Percentiles rank a stretch among this genome's conserved stretches.
These are phyloP conservation scores for Monosporascus sp. DNA, from an alignment of 2,329 filamentous ascomycete species.

Conservation along the genomic window DNA sequence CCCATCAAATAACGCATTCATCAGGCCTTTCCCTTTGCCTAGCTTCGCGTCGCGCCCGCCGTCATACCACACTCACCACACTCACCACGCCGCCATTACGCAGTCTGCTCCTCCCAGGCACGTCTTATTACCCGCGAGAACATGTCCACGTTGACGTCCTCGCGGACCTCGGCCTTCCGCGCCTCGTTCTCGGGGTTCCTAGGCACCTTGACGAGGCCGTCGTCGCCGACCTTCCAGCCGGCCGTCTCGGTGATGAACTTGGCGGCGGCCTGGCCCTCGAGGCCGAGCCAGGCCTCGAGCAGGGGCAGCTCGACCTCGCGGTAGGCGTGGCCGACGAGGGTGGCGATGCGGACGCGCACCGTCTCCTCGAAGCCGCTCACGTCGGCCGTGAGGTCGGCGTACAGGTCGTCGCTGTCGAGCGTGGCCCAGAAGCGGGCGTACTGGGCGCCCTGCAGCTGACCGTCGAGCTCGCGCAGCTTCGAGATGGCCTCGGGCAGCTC, in stretches of 20 bases:
- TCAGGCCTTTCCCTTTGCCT: background rate
- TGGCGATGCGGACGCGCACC: slow-evolving; percentile 83
- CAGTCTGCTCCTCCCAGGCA: slow-evolving; percentile 73
- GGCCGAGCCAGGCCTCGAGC: slow-evolving; percentile 71
- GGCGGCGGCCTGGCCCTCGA: slow-evolving; percentile 60
- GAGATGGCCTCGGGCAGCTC: slow-evolving; percentile 85
- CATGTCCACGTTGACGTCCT: slow-evolving; percentile 90
- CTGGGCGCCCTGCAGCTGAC: slow-evolving; percentile 81
- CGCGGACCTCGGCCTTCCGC: slow-evolving; percentile 88
- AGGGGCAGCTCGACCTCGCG: slow-evolving; percentile 64
- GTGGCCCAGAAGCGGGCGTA: slow-evolving; percentile 92
- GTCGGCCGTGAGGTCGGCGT: slow-evolving; percentile 91
- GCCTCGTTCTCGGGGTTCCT: slow-evolving; percentile 97
- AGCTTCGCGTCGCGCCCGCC: background rate
- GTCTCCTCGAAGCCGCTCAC: slow-evolving; percentile 93
- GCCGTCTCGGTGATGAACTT: slow-evolving; percentile 83
- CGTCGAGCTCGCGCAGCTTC: slow-evolving; percentile 80
- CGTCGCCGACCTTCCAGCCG: slow-evolving; percentile 77
- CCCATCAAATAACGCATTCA: slow-evolving; percentile 8
- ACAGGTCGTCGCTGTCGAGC: slow-evolving; percentile 88
- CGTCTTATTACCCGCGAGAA: slow-evolving; percentile 75
- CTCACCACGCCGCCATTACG: slow-evolving; percentile 17
- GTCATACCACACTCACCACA: background rate
- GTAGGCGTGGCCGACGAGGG: slow-evolving; percentile 76
- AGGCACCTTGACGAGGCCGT: slow-evolving; percentile 67